Evolutionary conservation across 768 basidiomycete species (phyloP), one percentile per base, ranked within the genome.

Genomic region (Sarcomyxa edulis): DNA sequence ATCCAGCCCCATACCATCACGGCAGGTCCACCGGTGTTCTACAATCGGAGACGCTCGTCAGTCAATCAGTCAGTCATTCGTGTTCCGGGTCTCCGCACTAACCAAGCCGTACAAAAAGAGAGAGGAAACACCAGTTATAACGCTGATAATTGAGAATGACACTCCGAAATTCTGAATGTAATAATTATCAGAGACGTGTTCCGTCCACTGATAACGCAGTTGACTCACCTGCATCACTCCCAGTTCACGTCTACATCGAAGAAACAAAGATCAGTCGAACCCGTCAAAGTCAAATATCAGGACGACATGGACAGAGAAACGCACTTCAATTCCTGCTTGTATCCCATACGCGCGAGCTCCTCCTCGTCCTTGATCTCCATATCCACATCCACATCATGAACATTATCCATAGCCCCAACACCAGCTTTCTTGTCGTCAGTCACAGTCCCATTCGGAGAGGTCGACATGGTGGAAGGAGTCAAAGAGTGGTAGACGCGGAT

Each of bases 1-100:
- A n/a, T n/a, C 74, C 76, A 85, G 12, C 81, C 80, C 80, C 81
- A 84, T 0, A 81, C 79, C 83, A 85, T 87, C 3, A 84, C 81
- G 0, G 68, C 83, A 0, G 83, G 82, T 6, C 84, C 84, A 28
- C 84, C 84, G 1, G 82, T 86, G 32, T 74, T 81, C 78, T 85
- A 18, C n/a, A n/a, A n/a, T n/a, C n/a, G n/a, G n/a, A n/a, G n/a
- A n/a, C n/a, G n/a, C n/a, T n/a, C n/a, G n/a, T n/a, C n/a, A n/a
- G n/a, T n/a, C n/a, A n/a, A n/a, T n/a, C n/a, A n/a, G n/a, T n/a
- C n/a, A n/a, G n/a, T n/a, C n/a, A n/a, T n/a, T n/a, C n/a, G n/a
- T n/a, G n/a, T n/a, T n/a, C n/a, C n/a, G n/a, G n/a, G n/a, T n/a
- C n/a, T n/a, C n/a, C n/a, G 31, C 16, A 61, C 77, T 43, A 48